Percentiles rank a stretch among this genome's conserved stretches.
These are phyloP conservation scores for Pythium monospermum DNA, from an alignment of 352 stramenopile genomes.

Conservation along the genomic window DNA sequence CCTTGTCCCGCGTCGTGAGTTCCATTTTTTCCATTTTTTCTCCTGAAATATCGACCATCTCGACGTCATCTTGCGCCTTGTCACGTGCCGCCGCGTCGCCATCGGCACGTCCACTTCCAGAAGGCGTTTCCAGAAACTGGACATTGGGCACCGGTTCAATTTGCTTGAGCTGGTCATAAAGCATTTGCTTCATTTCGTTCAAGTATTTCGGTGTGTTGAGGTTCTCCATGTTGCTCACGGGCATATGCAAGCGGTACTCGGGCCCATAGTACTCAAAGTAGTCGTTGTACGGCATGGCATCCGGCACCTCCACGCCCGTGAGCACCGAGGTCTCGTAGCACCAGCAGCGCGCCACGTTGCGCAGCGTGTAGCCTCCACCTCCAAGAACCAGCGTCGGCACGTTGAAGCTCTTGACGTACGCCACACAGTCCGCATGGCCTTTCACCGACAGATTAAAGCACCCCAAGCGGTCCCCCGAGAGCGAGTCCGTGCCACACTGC, in stretches of 20 bases:
- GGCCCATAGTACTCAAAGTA: slow-evolving; percentile 99
- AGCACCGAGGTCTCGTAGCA: slow-evolving; percentile 97
- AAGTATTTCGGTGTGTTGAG: slow-evolving; percentile 94
- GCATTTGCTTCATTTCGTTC: slow-evolving; percentile 78
- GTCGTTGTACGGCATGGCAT: slow-evolving; percentile 99
- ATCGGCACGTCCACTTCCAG: slow-evolving; percentile 35
- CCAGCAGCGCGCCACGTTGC: slow-evolving; percentile 93
- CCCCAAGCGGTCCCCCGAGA: slow-evolving; percentile 97
- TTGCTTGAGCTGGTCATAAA: slow-evolving; percentile 94
- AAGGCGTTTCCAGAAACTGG: slow-evolving; percentile 90
- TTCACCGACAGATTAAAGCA: slow-evolving; percentile 99
- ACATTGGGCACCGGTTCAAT: slow-evolving; percentile 96
- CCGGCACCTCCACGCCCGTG: slow-evolving; percentile 85
- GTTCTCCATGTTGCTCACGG: slow-evolving; percentile 96
- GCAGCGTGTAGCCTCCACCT: slow-evolving; percentile 97
- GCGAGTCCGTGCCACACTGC: slow-evolving; percentile 97
- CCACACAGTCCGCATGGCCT: slow-evolving; percentile 95
- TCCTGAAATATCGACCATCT: slow-evolving; percentile 64
- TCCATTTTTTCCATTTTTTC: slow-evolving; percentile 52
- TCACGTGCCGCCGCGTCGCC: slow-evolving; percentile 44
- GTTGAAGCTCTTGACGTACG: slow-evolving; percentile 96
- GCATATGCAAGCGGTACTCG: slow-evolving; percentile 97
- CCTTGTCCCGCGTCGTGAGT: slow-evolving; percentile 44
- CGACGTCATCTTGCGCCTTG: slow-evolving; percentile 54
- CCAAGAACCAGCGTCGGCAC: slow-evolving; percentile 96